A percentile compares a stretch with the other conserved stretches of the same genome.
Conservation (phyloP, 805 yeast species). For the Lipomyces sp. region DNA sequence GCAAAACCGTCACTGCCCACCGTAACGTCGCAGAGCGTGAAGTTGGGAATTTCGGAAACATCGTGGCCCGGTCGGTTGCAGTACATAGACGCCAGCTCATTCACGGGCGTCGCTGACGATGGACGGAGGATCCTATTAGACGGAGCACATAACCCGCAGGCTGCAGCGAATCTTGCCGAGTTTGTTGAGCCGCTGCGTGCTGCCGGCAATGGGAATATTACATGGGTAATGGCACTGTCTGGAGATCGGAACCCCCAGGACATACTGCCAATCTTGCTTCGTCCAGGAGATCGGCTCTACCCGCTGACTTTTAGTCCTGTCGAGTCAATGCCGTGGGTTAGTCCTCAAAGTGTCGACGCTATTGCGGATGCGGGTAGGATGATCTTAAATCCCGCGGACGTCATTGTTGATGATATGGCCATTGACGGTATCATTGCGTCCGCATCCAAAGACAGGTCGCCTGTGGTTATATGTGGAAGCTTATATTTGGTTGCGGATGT, state of each 20-base stretch:
- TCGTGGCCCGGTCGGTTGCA: slow-evolving; percentile 91
- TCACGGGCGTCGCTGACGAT: neutral
- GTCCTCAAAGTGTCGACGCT: too few species aligned
- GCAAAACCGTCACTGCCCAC: slow-evolving; percentile 29
- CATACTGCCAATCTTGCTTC: slow-evolving; percentile 51
- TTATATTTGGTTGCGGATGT: slow-evolving; percentile 52
- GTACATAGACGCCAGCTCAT: slow-evolving; percentile 32
- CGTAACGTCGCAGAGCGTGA: slow-evolving; percentile 41
- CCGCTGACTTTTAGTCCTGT: slow-evolving; percentile 65
- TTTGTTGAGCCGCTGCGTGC: slow-evolving; percentile 47
- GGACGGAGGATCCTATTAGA: slow-evolving; percentile 54
- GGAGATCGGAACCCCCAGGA: slow-evolving; percentile 60
- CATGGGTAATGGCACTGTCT: slow-evolving; percentile 73
- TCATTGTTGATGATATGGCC: too few species aligned
- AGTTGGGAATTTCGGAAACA: slow-evolving; percentile 53
- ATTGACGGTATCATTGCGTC: too few species aligned
- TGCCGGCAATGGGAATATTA: slow-evolving; percentile 38
- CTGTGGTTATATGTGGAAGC: slow-evolving; percentile 64
- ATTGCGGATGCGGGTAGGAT: too few species aligned
- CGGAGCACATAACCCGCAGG: slow-evolving; percentile 90
- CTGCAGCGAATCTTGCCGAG: slow-evolving; percentile 67
- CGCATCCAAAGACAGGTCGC: slow-evolving; percentile 34
- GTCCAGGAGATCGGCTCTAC: slow-evolving; percentile 53
- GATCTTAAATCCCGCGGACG: too few species aligned
- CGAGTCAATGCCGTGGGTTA: slow-evolving; percentile 95